phyloP scores from a whole-genome alignment of 208 protist genomes.

The Acanthamoeba culbertsoni region DNA sequence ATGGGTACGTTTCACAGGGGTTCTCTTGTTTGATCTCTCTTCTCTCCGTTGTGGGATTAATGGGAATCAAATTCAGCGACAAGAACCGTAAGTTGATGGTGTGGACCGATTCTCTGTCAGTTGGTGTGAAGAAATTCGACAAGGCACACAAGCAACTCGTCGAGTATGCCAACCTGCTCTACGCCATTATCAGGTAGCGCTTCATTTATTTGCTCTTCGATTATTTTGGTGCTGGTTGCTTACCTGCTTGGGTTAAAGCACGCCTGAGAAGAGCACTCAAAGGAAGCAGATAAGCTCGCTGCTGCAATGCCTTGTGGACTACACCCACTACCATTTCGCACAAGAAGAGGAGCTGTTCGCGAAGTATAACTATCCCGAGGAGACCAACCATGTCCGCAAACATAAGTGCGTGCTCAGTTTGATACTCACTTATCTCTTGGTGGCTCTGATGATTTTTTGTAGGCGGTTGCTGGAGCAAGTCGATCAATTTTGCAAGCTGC shows the following conservation, averaged over 20 bases:
- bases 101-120: slow-evolving; percentile 30
- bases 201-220: neutral
- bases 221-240: neutral
- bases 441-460: neutral
- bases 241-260: neutral
- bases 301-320: slow-evolving; percentile 18
- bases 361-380: neutral
- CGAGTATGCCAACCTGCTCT: slow-evolving; percentile 46
- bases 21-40: neutral
- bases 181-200: neutral
- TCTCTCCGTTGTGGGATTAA: neutral
- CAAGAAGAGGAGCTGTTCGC: slow-evolving; percentile 48
- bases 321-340: slow-evolving; percentile 39
- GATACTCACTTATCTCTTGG: neutral
- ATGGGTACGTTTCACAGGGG: neutral
- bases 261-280: neutral
- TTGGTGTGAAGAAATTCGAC: slow-evolving; percentile 42
- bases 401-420: neutral
- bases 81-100: neutral
- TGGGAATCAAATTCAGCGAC: neutral
- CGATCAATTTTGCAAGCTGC: slow-evolving; percentile 39
- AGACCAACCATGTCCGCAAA: neutral
- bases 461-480: slow-evolving; percentile 24
- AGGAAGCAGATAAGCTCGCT: neutral
- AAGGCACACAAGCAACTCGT: slow-evolving; percentile 38